phyloP scores from a whole-genome alignment of 768 basidiomycete genomes.

The Boletus sp. region DNA sequence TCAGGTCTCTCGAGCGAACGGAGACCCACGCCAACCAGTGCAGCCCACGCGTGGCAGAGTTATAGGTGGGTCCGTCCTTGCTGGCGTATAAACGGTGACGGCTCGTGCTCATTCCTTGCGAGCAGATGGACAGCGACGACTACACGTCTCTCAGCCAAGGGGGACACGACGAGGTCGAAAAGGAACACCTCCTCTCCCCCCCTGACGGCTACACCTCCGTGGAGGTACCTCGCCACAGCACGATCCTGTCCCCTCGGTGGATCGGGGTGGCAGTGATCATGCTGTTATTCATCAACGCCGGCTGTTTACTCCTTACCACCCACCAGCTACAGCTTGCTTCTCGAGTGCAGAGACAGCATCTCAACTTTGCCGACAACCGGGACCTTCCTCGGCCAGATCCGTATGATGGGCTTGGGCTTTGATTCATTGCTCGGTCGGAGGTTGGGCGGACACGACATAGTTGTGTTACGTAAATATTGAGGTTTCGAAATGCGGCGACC shows the following conservation, averaged over 20 bases:
- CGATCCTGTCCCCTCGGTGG: constrained; percentile 3
- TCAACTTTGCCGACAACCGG: constrained; percentile 25
- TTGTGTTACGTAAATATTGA: not conserved
- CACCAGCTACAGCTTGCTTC: constrained; percentile 18
- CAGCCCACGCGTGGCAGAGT: not conserved
- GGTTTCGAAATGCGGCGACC: not conserved
- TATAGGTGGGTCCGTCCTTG: not conserved
- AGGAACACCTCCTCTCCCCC: constrained; percentile 12
- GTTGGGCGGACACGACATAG: not conserved
- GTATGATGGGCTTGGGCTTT: constrained; percentile 33
- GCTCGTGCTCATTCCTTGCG: not conserved
- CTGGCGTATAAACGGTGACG: not conserved
- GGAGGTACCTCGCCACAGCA: constrained; percentile 2
- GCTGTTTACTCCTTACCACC: constrained; percentile 19
- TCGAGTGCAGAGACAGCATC: constrained; percentile 14
- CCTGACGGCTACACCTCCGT: constrained; percentile 3
- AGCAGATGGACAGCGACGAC: constrained; percentile 18
- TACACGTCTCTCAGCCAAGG: constrained; percentile 10
- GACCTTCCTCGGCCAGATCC: constrained; percentile 29
- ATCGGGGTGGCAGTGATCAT: constrained; percentile 18
- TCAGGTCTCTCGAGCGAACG: not conserved
- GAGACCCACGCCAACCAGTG: not conserved
- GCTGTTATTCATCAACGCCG: constrained; percentile 24
- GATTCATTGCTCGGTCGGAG: not conserved
- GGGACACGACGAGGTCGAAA: constrained; percentile 16